These are phyloP conservation scores for Teunomyces panamensis DNA, from an alignment of 805 yeast species.

Conservation along the genomic window DNA sequence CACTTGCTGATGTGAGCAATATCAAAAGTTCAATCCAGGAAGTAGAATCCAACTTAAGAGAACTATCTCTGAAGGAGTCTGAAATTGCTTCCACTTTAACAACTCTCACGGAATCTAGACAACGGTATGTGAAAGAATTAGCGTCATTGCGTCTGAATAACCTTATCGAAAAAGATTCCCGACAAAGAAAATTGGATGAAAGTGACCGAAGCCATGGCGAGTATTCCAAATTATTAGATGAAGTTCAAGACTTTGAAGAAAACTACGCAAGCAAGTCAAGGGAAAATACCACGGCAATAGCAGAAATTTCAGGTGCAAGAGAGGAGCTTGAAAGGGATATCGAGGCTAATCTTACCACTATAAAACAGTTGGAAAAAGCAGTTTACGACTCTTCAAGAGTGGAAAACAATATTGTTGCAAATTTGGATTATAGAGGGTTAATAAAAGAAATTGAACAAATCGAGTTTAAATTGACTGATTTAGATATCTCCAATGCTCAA, in stretches of 20 bases:
- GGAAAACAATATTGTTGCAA: constrained; percentile 60
- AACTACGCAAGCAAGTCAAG: constrained; percentile 18
- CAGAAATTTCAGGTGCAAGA: not conserved
- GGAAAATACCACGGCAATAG: constrained; percentile 14
- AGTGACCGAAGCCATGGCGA: not conserved
- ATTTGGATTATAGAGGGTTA: constrained; percentile 54
- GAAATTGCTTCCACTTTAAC: not conserved
- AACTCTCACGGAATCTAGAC: not conserved
- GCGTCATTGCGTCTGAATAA: not conserved
- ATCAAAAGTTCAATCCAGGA: constrained; percentile 38
- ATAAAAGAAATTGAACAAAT: constrained; percentile 35
- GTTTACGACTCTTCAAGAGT: constrained; percentile 36
- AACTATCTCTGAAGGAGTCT: constrained; percentile 4
- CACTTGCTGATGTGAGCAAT: constrained; percentile 46
- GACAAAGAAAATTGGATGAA: not conserved
- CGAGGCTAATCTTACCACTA: constrained; percentile 18
- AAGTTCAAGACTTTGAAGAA: constrained; percentile 20
- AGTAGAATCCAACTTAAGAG: constrained; percentile 14
- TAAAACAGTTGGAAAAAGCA: constrained; percentile 19
- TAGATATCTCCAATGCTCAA: constrained; percentile 60
- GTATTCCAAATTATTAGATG: constrained; percentile 3
- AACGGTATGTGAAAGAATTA: not conserved
- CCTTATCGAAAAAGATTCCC: not conserved
- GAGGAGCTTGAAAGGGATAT: constrained; percentile 15
- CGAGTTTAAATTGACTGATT: constrained; percentile 36